phyloP scores from a whole-genome alignment of 116 monocot genomes.

The Zostera marina region DNA sequence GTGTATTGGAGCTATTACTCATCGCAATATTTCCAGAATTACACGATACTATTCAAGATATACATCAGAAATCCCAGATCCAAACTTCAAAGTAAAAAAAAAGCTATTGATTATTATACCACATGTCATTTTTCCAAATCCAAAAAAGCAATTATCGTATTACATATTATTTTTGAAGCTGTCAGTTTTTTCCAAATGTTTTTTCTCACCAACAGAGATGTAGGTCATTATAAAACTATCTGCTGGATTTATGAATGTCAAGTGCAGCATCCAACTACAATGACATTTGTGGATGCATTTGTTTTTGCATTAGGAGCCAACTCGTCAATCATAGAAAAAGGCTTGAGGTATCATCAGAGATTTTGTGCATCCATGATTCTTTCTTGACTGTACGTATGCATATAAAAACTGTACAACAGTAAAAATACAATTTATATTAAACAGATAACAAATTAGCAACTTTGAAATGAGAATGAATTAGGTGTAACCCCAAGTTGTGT shows the following conservation, averaged over 20 bases:
- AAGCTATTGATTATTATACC: no score
- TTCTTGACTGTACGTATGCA: not conserved
- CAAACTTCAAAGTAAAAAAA: not conserved
- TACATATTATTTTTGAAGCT: not conserved
- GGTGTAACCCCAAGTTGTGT: no score
- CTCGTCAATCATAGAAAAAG: no score
- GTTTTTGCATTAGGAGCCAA: no score
- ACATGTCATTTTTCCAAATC: no score
- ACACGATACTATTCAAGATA: conserved; percentile 30
- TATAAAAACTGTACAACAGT: not conserved
- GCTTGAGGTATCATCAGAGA: not conserved
- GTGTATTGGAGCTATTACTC: conserved; percentile 46
- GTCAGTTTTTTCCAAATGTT: not conserved
- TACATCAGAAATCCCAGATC: conserved; percentile 27
- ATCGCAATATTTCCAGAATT: conserved; percentile 71
- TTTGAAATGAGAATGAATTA: no score
- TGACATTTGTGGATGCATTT: not conserved
- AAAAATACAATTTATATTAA: no score
- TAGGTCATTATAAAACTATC: not conserved
- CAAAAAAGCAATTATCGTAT: no score
- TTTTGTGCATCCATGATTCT: not conserved
- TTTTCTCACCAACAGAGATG: not conserved
- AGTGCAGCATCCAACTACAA: not conserved
- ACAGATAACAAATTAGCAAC: no score
- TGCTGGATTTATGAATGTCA: not conserved